A percentile compares a stretch with the other conserved stretches of the same genome.
Conservation (phyloP, 495 filamentous ascomycete genomes). For the Talaromyces proteolyticus region DNA sequence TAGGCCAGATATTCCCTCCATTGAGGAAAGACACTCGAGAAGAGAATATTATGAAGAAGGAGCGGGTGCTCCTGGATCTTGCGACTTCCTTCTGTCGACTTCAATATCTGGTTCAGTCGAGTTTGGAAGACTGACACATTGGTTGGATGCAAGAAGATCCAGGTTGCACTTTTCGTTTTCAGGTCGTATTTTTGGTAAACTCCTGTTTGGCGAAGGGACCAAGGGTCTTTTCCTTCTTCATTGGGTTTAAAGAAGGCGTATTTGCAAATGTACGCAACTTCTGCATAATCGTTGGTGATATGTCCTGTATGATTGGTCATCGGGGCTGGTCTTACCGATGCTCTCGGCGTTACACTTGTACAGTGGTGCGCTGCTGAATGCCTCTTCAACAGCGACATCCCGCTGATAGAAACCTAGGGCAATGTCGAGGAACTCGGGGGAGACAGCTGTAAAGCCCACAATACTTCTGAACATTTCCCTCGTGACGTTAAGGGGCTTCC, state of each 20-base stretch:
- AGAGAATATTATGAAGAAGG: too few species aligned
- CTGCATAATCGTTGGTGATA: conserved; percentile 16
- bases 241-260: conserved; percentile 30
- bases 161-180: too few species aligned
- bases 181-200: conserved; percentile 35
- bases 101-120: too few species aligned
- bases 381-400: conserved; percentile 26
- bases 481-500: conserved; percentile 29
- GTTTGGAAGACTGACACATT: conserved; percentile 20
- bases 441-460: conserved; percentile 15
- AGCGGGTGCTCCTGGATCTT: too few species aligned
- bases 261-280: conserved; percentile 32
- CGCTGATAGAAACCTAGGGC: conserved; percentile 33
- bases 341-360: conserved; percentile 10
- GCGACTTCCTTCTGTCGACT: too few species aligned
- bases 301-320: background rate
- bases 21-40: too few species aligned
- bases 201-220: conserved; percentile 38
- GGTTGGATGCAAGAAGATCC: conserved; percentile 31
- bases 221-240: conserved; percentile 17
- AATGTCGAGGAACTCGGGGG: conserved; percentile 25
- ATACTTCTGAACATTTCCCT: conserved; percentile 23
- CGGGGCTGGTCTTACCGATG: conserved; percentile 16
- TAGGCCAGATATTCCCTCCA: too few species aligned
- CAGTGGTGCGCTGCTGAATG: too few species aligned